phyloP scores from a whole-genome alignment of 768 basidiomycete genomes.

The Lactifluus subvellereus region DNA sequence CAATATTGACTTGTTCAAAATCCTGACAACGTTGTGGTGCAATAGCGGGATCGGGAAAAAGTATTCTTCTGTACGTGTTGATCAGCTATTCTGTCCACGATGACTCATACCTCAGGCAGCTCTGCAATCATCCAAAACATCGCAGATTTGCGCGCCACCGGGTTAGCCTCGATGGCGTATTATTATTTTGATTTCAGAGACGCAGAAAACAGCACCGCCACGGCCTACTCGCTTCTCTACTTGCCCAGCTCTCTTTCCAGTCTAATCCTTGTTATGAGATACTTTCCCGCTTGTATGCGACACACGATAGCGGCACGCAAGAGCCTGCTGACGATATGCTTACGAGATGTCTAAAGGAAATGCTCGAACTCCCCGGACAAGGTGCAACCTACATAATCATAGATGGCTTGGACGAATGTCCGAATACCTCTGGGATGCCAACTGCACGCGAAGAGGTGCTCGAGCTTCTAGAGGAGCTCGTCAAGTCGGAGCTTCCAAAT shows the following conservation, averaged over 20 bases:
- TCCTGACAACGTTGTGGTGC: background rate
- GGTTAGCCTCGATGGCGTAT: background rate
- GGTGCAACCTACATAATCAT: background rate
- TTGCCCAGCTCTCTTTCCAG: background rate
- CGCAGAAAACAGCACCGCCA: background rate
- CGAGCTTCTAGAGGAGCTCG: background rate
- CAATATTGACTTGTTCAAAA: too few relatives aligned
- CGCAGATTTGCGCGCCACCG: background rate
- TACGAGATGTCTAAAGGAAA: background rate
- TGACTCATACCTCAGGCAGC: background rate
- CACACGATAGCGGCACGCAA: background rate
- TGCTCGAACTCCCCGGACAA: background rate
- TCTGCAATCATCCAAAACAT: background rate
- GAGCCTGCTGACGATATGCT: background rate
- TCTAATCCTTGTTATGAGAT: background rate
- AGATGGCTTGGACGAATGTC: slow-evolving; percentile 13
- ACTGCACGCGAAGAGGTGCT: background rate
- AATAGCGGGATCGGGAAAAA: slow-evolving; percentile 7
- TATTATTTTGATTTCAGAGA: slow-evolving; percentile 9
- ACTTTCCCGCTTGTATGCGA: background rate
- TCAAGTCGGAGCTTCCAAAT: background rate
- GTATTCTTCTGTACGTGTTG: background rate
- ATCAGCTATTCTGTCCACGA: background rate
- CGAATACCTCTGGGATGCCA: background rate
- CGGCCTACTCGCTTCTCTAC: slow-evolving; percentile 1